phyloP scores from a whole-genome alignment of 805 yeast genomes.

The Ogataea haglerorum region DNA sequence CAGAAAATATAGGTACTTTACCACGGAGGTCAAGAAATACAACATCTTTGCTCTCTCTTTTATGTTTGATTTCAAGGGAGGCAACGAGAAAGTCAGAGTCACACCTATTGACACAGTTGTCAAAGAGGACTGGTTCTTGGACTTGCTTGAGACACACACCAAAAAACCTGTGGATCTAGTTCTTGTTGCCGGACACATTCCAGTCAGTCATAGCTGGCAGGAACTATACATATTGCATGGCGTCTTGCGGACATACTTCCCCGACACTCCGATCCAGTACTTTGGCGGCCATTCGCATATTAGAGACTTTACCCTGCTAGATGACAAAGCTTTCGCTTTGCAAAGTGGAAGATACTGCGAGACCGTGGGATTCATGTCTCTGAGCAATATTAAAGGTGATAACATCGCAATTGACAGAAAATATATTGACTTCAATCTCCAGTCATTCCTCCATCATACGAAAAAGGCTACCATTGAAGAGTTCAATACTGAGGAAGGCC shows the following conservation, averaged over 20 bases:
- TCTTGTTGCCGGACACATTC: slow-evolving; percentile 76
- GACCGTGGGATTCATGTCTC: slow-evolving; percentile 84
- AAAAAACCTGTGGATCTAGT: slow-evolving; percentile 54
- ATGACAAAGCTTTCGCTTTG: slow-evolving; percentile 65
- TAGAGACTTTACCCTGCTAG: slow-evolving; percentile 74
- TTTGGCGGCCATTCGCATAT: slow-evolving; percentile 96
- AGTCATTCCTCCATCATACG: slow-evolving; percentile 68
- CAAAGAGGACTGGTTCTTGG: slow-evolving; percentile 61
- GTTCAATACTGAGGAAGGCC: slow-evolving; percentile 59
- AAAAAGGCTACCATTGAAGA: slow-evolving; percentile 24
- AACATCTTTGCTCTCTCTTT: slow-evolving; percentile 72
- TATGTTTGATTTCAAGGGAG: slow-evolving; percentile 67
- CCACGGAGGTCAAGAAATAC: slow-evolving; percentile 49
- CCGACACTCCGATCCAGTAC: slow-evolving; percentile 67
- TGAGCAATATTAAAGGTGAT: slow-evolving; percentile 27
- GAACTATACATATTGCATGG: slow-evolving; percentile 49
- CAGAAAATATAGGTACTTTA: slow-evolving; percentile 57
- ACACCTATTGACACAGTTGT: slow-evolving; percentile 55
- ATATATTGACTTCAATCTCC: slow-evolving; percentile 78
- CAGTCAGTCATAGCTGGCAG: slow-evolving; percentile 54
- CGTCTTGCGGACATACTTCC: slow-evolving; percentile 54
- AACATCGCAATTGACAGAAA: slow-evolving; percentile 44
- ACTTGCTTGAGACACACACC: slow-evolving; percentile 33
- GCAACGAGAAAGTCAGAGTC: slow-evolving; percentile 60
- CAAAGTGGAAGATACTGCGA: slow-evolving; percentile 94